Evolutionary conservation across 2,329 filamentous ascomycete species (phyloP), one percentile per base, ranked within the genome.

Genomic region (Thermochaetoides dissita): DNA sequence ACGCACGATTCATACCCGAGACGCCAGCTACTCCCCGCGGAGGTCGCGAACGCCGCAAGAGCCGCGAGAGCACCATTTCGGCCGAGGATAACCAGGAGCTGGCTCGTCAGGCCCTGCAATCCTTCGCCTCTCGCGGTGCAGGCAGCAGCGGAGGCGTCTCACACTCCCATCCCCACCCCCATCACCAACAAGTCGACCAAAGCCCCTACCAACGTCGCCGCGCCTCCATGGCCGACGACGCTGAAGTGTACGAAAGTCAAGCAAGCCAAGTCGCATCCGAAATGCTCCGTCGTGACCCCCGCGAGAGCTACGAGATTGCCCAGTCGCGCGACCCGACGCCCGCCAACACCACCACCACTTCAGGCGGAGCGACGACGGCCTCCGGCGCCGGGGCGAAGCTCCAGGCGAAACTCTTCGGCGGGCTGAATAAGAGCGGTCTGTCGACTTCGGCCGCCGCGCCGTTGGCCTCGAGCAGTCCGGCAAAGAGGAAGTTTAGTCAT

Each of bases 11-110:
- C 43, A 55, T 62, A 2, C 63, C 67, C 6, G 65, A 63, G n/a
- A 69, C 68, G 0, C 66, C 69, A 2, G 58, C 51, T 7, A 51
- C 53, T 7, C 45, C 49, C 7, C 43, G 45, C 39, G n/a, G n/a
- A n/a, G n/a, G n/a, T n/a, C n/a, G n/a, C n/a, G 55, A 57, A 32
- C 63, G 66, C 12, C 74, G 75, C 40, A 77, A 79, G 59, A 87
- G 85, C 59, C 77, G 84, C 46, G 86, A 93, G 59, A 89, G 84
- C 63, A 93, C 85, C 2, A 87, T 91, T 38, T 91, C 85, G 1
- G 80, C 75, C 12, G 71, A 67, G 43, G 72, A 78, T 44, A 73
- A 71, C 39, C 74, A 70, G 51, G 72, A 76, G 52, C 62, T 76
- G 24, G 70, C 69, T 1, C 65, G 72, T 5, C 68, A 73, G 45